A percentile compares a stretch with the other conserved stretches of the same genome.
Evolutionary conservation across 768 basidiomycete species (phyloP).

Genomic region (Exidia glandulosa): DNA sequence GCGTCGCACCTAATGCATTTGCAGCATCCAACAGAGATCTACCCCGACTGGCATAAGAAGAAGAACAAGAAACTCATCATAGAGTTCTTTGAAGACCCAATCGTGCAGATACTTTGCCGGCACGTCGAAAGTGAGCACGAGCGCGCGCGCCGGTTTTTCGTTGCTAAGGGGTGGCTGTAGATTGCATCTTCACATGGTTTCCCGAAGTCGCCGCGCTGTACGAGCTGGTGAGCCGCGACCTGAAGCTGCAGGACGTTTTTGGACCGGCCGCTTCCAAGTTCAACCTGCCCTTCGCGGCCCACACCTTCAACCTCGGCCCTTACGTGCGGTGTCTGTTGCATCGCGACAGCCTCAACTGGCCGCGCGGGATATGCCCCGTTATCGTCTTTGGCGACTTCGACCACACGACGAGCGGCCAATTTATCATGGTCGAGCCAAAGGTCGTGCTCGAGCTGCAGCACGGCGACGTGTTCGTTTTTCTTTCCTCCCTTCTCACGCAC

Average conservation of each 20-base stretch:
- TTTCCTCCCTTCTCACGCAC: slow-evolving; percentile 18
- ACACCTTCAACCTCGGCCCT: slow-evolving; percentile 22
- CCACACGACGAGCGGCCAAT: slow-evolving; percentile 18
- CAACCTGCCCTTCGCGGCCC: slow-evolving; percentile 17
- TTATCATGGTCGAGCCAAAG: slow-evolving; percentile 20
- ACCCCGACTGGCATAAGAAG: not conserved
- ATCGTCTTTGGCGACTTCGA: slow-evolving; percentile 20
- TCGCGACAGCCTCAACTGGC: slow-evolving; percentile 19
- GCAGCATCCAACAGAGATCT: not conserved
- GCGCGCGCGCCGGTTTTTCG: not conserved
- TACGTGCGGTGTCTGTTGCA: slow-evolving; percentile 11
- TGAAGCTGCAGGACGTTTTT: not conserved
- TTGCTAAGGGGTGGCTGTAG: not conserved
- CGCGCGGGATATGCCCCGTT: slow-evolving; percentile 24
- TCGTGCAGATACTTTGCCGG: not conserved
- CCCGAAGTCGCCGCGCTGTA: not conserved
- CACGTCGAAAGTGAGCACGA: not conserved
- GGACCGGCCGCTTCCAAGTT: not conserved
- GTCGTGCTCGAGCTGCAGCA: slow-evolving; percentile 17
- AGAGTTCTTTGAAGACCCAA: not conserved
- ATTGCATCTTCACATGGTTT: not conserved
- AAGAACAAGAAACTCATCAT: not conserved
- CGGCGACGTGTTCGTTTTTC: slow-evolving; percentile 18
- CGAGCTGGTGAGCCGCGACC: not conserved
- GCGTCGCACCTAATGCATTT: not conserved